Base-by-base conservation (phyloP, 1,284 basidiomycete species). In the Pterulicium gracile region DNA sequence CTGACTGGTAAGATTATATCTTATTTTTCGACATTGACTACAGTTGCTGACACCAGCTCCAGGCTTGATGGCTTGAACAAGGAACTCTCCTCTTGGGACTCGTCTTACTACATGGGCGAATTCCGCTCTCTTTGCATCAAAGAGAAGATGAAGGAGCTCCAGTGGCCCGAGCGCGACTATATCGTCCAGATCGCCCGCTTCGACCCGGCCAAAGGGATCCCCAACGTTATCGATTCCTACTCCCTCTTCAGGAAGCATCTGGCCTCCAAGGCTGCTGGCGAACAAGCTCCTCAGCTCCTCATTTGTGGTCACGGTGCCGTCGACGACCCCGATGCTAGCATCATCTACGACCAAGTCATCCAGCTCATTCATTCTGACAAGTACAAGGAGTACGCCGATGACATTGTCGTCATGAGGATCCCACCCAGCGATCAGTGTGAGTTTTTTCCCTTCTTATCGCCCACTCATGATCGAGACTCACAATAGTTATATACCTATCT, bases 31-130 rank as follows among this genome's bases (percentile, higher is more conserved):
- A 32, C 15, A 43, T 39, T 14, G 40, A 44, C 14, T 46, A 43
- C 5, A 46, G 47, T 24, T 44, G 32, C 44, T 48, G 23, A 49
- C 23, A n/a, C 42, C 43, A 32, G n/a, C 44, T 18, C n/a, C 49
- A 88, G 85, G 77, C 78, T 92, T 47, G 89, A 93, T 60, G 89
- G 89, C 27, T 69, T 93, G 52, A 92, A 89, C 77, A 93, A 93
- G 68, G 74, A 82, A 4, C 70, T 89, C 51, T 66, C 67, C 55
- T 62, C 72, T 39, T 88, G 86, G 84, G 85, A 88, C 59, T 70
- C 78, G 18, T 75, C 82, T 54, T 88, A 63, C 65, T 88, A 88
- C 67, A 87, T 88, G 83, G 79, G 81, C 60, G 82, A 86, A 61
- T 88, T 88, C 76, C 77, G 83, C 51, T 72, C 62, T 55, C 64